These are phyloP conservation scores for Garcia nutans DNA, from an alignment of 345 rosid species.

Conservation along the genomic window DNA sequence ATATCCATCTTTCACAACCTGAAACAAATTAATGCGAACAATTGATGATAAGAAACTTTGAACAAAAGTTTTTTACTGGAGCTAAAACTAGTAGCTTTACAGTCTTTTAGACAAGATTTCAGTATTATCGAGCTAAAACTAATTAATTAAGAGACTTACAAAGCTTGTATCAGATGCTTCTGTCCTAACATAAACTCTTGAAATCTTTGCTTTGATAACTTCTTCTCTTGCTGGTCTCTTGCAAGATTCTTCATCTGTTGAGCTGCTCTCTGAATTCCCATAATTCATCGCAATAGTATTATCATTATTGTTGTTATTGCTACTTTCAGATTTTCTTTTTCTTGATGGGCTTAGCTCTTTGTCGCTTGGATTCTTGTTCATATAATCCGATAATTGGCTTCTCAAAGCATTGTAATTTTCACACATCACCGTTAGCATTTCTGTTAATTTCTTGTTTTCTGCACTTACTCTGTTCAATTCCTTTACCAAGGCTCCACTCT, in stretches of 20 bases:
- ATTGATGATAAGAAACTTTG: background rate
- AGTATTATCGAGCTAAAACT: background rate
- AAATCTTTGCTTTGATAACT: conserved; percentile 62
- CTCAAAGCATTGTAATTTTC: conserved; percentile 72
- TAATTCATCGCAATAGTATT: conserved; percentile 27
- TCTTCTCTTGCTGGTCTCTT: conserved; percentile 74
- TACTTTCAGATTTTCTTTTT: conserved; percentile 71
- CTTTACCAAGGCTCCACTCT: conserved; percentile 60
- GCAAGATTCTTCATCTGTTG: conserved; percentile 78
- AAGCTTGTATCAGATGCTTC: conserved; percentile 75
- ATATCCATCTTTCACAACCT: conserved; percentile 96
- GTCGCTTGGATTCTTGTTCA: conserved; percentile 41
- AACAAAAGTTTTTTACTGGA: background rate
- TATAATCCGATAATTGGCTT: conserved; percentile 56
- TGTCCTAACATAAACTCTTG: conserved; percentile 56
- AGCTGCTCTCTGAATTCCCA: conserved; percentile 81
- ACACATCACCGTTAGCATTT: conserved; percentile 69
- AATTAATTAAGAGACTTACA: conserved; percentile 41
- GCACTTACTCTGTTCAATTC: conserved; percentile 74
- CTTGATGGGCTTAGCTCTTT: conserved; percentile 54
- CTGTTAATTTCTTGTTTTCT: conserved; percentile 84
- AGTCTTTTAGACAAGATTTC: no score
- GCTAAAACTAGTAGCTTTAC: background rate
- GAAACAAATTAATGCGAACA: background rate
- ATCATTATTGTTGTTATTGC: conserved; percentile 26